Evolutionary conservation across 768 basidiomycete species (phyloP).

Genomic region (Trichaptum fuscoviolaceum): DNA sequence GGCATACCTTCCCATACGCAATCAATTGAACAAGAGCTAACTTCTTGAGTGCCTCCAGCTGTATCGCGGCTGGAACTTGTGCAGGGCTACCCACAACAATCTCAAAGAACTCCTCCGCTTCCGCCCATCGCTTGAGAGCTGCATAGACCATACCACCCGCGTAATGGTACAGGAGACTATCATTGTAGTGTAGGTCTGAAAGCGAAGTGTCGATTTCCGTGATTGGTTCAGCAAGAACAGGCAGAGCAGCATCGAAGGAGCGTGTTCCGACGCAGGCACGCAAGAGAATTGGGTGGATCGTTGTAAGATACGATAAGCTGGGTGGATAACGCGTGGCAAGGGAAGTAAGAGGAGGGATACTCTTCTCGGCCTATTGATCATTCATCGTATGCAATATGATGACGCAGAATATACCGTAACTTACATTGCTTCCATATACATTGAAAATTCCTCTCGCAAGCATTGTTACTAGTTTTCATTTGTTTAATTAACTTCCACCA

Average conservation of each 20-base stretch:
- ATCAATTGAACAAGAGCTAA: constrained; percentile 75
- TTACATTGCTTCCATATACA: constrained; percentile 22
- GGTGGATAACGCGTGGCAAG: constrained; percentile 62
- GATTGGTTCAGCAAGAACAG: constrained; percentile 58
- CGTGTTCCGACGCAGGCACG: constrained; percentile 55
- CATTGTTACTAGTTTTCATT: constrained; percentile 44
- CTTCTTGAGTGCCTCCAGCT: constrained; percentile 87
- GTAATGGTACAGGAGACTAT: constrained; percentile 84
- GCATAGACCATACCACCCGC: constrained; percentile 64
- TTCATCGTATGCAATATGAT: constrained; percentile 18
- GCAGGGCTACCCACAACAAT: constrained; percentile 66
- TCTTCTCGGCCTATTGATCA: constrained; percentile 31
- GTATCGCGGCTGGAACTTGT: constrained; percentile 55
- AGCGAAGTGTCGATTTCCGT: constrained; percentile 52
- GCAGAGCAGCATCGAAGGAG: constrained; percentile 52
- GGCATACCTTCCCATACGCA: constrained; percentile 59
- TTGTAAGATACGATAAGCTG: constrained; percentile 53
- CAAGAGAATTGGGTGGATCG: constrained; percentile 65
- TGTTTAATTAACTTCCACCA: constrained; percentile 8
- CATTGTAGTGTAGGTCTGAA: constrained; percentile 70
- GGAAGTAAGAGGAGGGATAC: constrained; percentile 53
- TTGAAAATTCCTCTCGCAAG: constrained; percentile 56
- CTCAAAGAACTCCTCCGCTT: constrained; percentile 77
- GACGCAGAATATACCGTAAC: constrained; percentile 43
- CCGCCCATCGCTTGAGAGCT: constrained; percentile 58